Base-by-base conservation (phyloP, 768 basidiomycete genomes). In the Hebeloma cylindrosporum region DNA sequence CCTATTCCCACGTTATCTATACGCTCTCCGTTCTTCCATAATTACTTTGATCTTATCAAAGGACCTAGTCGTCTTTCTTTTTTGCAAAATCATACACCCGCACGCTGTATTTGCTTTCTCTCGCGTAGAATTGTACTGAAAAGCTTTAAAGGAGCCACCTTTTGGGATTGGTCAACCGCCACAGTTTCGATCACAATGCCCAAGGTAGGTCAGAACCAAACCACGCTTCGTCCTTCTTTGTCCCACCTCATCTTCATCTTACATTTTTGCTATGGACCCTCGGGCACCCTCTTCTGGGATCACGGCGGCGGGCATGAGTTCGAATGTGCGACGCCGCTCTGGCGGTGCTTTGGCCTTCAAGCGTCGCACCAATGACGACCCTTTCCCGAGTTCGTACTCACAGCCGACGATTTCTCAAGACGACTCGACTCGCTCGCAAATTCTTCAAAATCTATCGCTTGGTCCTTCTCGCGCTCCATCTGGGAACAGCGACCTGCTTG, bases 321-420 rank as follows among this genome's bases (percentile, higher is more conserved):
- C 54, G 29, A 38, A 28, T 25, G 47, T 56, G 39, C 48, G 54
- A 36, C 29, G 54, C 33, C 51, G 54, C n/a, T 52, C 54, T 11
- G 49, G 45, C 25, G 54, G 54, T n/a, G 38, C 51, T 10, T 41
- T 48, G 22, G 10, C 43, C 17, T 37, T 32, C 30, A 51, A 14
- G 30, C 36, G 39, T 20, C 38, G 31, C 36, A 43, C 29, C n/a
- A 30, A 47, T 16, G 34, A 43, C 34, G 48, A 48, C 26, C 47
- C 53, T 22, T 52, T 43, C 27, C 37, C 49, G 21, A 56, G 48
- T 48, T 43, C 44, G 33, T 47, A 36, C 32, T 53, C 47, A 17
- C 46, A 50, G 36, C 54, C 46, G 27, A 50, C 44, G 17, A 27
- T 51, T 9, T 40, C 32, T 9, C 39, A 22, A 29, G 44, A 41